phyloP scores from a whole-genome alignment of 177 flowering plant genomes.

The Vitis hybrid region DNA sequence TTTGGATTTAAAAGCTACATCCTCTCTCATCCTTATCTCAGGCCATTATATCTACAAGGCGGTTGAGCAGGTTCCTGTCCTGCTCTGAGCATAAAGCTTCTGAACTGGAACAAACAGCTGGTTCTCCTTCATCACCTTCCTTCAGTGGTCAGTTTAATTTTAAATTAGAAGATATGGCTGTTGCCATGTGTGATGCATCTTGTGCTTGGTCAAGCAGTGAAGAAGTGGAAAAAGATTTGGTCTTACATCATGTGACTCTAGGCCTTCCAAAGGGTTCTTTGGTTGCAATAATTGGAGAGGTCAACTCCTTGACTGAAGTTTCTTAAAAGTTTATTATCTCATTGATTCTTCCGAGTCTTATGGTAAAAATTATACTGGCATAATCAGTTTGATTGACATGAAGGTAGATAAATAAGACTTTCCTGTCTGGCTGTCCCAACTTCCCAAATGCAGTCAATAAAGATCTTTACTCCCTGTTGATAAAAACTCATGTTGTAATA shows the following conservation, averaged over 20 bases:
- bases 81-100: conserved; percentile 36
- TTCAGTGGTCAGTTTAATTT: conserved; percentile 17
- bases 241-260: conserved; percentile 53
- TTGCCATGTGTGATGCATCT: conserved; percentile 54
- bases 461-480: no score
- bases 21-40: conserved; percentile 23
- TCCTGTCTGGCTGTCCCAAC: not conserved
- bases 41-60: conserved; percentile 81
- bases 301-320: conserved; percentile 15
- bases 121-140: conserved; percentile 17
- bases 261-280: conserved; percentile 64
- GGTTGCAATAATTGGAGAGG: conserved; percentile 90
- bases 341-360: not conserved
- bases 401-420: no score
- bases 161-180: conserved; percentile 39
- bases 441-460: not conserved
- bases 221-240: conserved; percentile 26
- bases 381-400: no score
- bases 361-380: not conserved
- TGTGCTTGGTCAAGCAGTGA: conserved; percentile 70
- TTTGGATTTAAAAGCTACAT: conserved; percentile 14
- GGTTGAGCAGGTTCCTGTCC: conserved; percentile 72
- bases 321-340: not conserved
- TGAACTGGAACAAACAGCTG: conserved; percentile 16
- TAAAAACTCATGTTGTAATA: no score